Conservation (phyloP, 176 grass and related monocot genomes). For the Carex cristatella region DNA sequence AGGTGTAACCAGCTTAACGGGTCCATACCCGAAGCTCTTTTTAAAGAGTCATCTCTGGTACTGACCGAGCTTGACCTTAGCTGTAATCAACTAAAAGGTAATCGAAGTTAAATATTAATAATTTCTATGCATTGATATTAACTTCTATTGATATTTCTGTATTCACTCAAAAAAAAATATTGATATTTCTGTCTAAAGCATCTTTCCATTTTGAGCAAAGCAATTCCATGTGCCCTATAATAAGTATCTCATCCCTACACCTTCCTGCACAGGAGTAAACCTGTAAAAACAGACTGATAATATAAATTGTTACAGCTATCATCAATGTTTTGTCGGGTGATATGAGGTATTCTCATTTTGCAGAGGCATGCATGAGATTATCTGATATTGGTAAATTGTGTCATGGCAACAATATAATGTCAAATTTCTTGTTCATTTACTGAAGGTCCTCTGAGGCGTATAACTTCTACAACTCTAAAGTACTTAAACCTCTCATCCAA, state of each 20-base stretch:
- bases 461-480: constrained; percentile 62
- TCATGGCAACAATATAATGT: not conserved
- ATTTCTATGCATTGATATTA: not conserved
- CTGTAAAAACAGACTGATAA: not conserved
- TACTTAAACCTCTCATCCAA: constrained; percentile 81
- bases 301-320: not conserved
- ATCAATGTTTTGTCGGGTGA: not conserved
- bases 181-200: not conserved
- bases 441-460: constrained; percentile 69
- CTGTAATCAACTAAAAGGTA: constrained; percentile 85
- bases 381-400: not conserved
- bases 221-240: not conserved
- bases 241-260: not conserved
- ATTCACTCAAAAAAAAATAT: no score
- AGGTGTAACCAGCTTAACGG: constrained; percentile 69
- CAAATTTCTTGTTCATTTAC: constrained; percentile 5
- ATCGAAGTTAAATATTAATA: not conserved
- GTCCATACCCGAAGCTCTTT: constrained; percentile 71
- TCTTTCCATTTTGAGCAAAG: constrained; percentile 17
- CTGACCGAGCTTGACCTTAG: constrained; percentile 82
- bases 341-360: not conserved
- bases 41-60: constrained; percentile 76
- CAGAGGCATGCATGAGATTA: not conserved
- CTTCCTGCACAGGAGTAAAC: not conserved
- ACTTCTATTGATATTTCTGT: not conserved